Base-by-base conservation (phyloP, 352 stramenopile species). In the Pythium insidiosum region DNA sequence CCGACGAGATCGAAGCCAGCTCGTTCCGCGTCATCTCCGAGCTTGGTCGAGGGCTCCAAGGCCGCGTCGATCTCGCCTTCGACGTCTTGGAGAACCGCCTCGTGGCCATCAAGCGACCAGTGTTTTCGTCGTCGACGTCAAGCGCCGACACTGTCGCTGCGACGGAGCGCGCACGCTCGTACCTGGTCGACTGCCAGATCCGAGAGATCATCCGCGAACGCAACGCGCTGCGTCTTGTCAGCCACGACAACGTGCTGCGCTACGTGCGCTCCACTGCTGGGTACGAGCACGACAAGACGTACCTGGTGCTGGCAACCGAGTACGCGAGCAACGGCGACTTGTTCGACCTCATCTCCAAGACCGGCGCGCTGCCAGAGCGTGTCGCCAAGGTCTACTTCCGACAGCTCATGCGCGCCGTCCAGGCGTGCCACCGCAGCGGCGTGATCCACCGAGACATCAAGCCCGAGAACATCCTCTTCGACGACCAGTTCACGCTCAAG, bases 401-500 rank as follows among this genome's bases (percentile, higher is more conserved):
- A 25, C 81, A 95, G 65, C 56, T 94, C 34, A 42, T 92, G 24
- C 58, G 46, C 6, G 84, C 73, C 19, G 55, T 95, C 31, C 56
- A 81, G 36, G 73, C 63, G 11, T 95, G 83, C 47, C 84, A 95
- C 57, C 48, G 47, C 20, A 68, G 60, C 13, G 75, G 78, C 31
- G 68, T 95, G 18, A 66, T 85, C 29, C 84, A 95, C 43, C 79
- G 87, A 29, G 87, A 97, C 53, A 61, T 97, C 24, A 96, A 95
- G 62, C 88, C 84, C 4, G 88, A 97, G 57, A 97, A 97, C 47
- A 57, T 97, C 19, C 63, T 97, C 28, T 58, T 97, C 36, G 80
- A 94, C 52, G 56, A 66, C 18, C 57, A 74, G 19, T 84, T 76
- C 52, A 70, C 64, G 7, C 61, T 97, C 50, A 97, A 97, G 53